These are phyloP conservation scores for Rubia peregrina DNA, from an alignment of 305 asterid genomes.

Conservation along the genomic window DNA sequence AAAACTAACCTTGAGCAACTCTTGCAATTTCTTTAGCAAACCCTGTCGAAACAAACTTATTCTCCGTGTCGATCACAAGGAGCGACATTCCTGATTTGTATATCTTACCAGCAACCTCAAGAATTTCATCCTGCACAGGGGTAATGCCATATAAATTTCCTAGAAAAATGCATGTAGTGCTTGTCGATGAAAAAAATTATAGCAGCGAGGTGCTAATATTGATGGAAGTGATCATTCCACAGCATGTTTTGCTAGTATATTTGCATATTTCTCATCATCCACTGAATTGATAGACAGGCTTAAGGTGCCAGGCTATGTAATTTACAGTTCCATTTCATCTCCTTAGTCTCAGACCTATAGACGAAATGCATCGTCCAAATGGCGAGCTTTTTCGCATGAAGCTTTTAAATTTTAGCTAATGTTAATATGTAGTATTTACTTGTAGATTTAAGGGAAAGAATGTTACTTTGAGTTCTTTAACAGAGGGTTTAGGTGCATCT, in stretches of 20 bases:
- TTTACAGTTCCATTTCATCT: not conserved
- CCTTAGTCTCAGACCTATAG: not conserved
- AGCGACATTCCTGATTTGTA: slow-evolving; percentile 96
- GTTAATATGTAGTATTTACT: not conserved
- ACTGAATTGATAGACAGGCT: not conserved
- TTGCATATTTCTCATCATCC: not conserved
- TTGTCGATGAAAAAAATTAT: not conserved
- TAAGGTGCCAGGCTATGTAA: not conserved
- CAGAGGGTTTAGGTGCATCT: slow-evolving; percentile 78
- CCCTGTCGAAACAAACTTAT: slow-evolving; percentile 95
- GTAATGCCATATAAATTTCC: not conserved
- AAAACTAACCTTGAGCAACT: slow-evolving; percentile 77
- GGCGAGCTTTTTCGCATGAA: not conserved
- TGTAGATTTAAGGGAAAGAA: not conserved
- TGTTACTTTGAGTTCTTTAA: slow-evolving; percentile 77
- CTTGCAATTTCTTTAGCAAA: slow-evolving; percentile 96
- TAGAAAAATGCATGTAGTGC: not conserved
- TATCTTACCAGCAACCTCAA: slow-evolving; percentile 92
- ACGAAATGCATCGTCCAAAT: not conserved
- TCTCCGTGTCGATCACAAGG: slow-evolving; percentile 93
- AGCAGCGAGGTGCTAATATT: not conserved
- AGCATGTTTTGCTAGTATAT: not conserved
- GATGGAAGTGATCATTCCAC: not conserved
- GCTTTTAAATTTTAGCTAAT: not conserved
- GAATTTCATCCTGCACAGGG: slow-evolving; percentile 75